phyloP scores from a whole-genome alignment of 164 flowering plant species.

The Santalum album region DNA sequence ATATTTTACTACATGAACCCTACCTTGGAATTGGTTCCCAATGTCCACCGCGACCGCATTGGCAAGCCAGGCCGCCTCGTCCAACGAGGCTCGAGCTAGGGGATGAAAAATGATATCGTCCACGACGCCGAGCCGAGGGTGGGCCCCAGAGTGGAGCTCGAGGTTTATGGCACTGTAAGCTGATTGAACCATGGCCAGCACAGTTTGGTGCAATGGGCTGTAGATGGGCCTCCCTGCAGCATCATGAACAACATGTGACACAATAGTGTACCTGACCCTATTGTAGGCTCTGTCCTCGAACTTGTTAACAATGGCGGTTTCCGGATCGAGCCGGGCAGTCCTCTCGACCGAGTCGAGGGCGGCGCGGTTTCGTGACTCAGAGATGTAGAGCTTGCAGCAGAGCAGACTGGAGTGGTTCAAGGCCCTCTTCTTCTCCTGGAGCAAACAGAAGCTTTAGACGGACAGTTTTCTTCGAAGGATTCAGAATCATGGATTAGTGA shows the following conservation, averaged over 20 bases:
- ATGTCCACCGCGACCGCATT: slow-evolving; percentile 51
- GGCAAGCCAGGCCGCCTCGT: slow-evolving; percentile 66
- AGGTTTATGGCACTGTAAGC: slow-evolving; percentile 51
- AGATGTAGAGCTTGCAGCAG: slow-evolving; percentile 64
- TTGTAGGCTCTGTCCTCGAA: slow-evolving; percentile 60
- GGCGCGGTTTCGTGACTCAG: slow-evolving; percentile 48
- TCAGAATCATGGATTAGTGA: too few relatives aligned
- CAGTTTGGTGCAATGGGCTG: slow-evolving; percentile 47
- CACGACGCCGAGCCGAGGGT: slow-evolving; percentile 72
- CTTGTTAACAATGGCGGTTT: slow-evolving; percentile 48
- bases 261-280: slow-evolving; percentile 49
- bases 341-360: slow-evolving; percentile 53
- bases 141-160: slow-evolving; percentile 54
- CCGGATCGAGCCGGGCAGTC: slow-evolving; percentile 40
- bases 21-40: slow-evolving; percentile 58
- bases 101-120: slow-evolving; percentile 73
- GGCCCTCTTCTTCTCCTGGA: slow-evolving; percentile 24
- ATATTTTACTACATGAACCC: too few relatives aligned
- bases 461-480: too few relatives aligned
- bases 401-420: slow-evolving; percentile 33
- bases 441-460: not conserved
- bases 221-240: slow-evolving; percentile 23
- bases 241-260: slow-evolving; percentile 37
- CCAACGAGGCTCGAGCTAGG: slow-evolving; percentile 54
- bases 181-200: slow-evolving; percentile 51